Base-by-base conservation (phyloP, 2,329 filamentous ascomycete species). In the Scopulariopsis brevicaulis region DNA sequence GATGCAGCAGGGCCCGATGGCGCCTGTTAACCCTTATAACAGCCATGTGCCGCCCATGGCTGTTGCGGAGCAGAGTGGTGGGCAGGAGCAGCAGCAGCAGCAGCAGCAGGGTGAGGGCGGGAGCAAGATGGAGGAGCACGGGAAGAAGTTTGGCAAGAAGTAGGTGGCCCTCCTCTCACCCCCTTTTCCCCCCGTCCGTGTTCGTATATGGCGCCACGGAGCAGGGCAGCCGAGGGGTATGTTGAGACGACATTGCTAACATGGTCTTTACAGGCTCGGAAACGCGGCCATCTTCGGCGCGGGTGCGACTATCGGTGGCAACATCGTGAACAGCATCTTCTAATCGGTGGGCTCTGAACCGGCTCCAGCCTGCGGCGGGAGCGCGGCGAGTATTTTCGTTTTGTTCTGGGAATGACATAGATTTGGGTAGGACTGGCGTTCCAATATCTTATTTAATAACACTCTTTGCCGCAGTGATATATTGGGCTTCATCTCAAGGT, bases 121-220 rank as follows among this genome's bases (percentile, higher is more conserved):
- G 68, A 64, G 63, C 62, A 94, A 94, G 75, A 75, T 85, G 18
- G 80, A 84, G 62, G 80, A 90, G 71, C 82, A 85, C 58, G 91
- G 90, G 58, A 96, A 96, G 84, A 96, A 96, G 76, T 89, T 96
- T 72, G 92, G 93, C 64, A 96, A 95, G 83, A 97, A 96, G 79
- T 62, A 50, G 60, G 61, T 57, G 24, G 6, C 32, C 54, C 18
- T 4, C 22, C 37, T 28, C 57, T 48, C 10, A 5, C 14, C 54
- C 18, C 8, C 22, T 50, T 28, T 59, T 48, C 10, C 14, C 14
- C 8, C 18, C 40, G 11, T 46, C 2, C 15, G 18, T n/a, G 1
- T 54, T 2, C 14, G 20, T 50, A 48, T 48, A 50, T n/a, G 8
- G 46, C 20, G 46, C 20, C 20, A 50, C 46, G 6, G 28, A 8